Base-by-base conservation (phyloP, 805 yeast genomes). In the Tetrapisispora arboricola region DNA sequence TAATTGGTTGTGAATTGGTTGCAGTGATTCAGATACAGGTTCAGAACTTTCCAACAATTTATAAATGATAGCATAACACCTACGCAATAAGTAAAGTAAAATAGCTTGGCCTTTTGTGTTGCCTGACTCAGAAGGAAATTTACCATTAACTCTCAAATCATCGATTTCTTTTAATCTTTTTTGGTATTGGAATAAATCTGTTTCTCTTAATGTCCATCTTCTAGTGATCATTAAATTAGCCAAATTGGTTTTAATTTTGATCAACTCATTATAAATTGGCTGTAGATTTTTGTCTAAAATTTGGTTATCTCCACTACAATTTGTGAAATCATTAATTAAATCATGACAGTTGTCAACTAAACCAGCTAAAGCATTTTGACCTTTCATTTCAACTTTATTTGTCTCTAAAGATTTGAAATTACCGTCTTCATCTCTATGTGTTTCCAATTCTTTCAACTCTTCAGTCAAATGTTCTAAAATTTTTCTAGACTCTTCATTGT, bases 121-220 rank as follows among this genome's bases (percentile, higher is more conserved):
- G 8, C 53, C 48, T 7, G 53, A 42, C 24, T 51, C 50, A 15
- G 68, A 62, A 24, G 59, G 61, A 47, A 81, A 80, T 47, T 70
- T 69, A 4, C 84, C 84, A 40, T 73, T 67, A 7, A 79, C 70
- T 52, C 96, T 71, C 47, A 72, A 57, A 39, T 78, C 81, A 57
- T 90, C 96, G 46, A 92, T 78, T 43, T 69, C 73, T 53, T 76
- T 79, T 46, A 92, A 68, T 47, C 71, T 70, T 54, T 80, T 77
- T 62, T 87, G 95, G 58, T 84, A 88, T 37, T 73, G 71, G 64
- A 83, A 92, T 46, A 92, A 70, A 64, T 92, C 99, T 0, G 98
- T 92, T 55, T 88, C 95, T 55, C 99, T 76, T 65, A 92, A 68
- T 2, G 97, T 90, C 99, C 99, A 92, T 60, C 98, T 75, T 62